Conservation (phyloP, 352 stramenopile species). For the Pilasporangium apinafurcum region DNA sequence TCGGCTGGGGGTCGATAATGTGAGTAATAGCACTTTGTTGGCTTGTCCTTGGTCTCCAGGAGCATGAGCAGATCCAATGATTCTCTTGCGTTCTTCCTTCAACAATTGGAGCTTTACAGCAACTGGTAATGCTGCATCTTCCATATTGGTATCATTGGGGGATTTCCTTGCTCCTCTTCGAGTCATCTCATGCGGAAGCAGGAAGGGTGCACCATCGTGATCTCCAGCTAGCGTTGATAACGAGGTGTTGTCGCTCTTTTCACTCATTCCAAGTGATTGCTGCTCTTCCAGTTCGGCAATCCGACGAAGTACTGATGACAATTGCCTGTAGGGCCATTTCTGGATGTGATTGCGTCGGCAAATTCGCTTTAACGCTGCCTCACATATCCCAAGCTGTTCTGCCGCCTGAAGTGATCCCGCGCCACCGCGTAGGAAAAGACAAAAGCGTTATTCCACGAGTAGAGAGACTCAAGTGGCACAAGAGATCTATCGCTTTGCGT, state of each 20-base stretch:
- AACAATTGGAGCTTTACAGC: conserved; percentile 12
- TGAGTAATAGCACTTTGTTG: too few relatives aligned
- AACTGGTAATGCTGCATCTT: background rate
- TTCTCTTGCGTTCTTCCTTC: conserved; percentile 16
- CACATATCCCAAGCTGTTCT: conserved; percentile 47
- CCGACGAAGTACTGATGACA: conserved; percentile 49
- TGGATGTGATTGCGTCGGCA: conserved; percentile 63
- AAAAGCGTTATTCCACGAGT: too few relatives aligned
- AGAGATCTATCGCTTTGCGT: background rate
- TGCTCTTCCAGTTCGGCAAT: conserved; percentile 27
- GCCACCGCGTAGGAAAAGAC: conserved; percentile 10
- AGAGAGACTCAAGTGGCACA: too few relatives aligned
- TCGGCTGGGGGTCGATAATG: too few relatives aligned
- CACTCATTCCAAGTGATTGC: background rate
- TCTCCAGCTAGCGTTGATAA: background rate
- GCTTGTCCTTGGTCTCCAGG: too few relatives aligned
- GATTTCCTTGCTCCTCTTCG: background rate
- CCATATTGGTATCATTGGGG: background rate
- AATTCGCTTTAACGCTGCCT: conserved; percentile 79
- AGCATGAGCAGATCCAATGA: conserved; percentile 21
- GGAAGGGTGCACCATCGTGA: background rate
- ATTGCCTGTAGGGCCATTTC: conserved; percentile 70
- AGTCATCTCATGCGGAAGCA: conserved; percentile 5
- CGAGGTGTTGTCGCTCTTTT: background rate
- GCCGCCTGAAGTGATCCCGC: conserved; percentile 37